Base-by-base conservation (phyloP, 306 rosid genomes). In the Rosa rugosa region DNA sequence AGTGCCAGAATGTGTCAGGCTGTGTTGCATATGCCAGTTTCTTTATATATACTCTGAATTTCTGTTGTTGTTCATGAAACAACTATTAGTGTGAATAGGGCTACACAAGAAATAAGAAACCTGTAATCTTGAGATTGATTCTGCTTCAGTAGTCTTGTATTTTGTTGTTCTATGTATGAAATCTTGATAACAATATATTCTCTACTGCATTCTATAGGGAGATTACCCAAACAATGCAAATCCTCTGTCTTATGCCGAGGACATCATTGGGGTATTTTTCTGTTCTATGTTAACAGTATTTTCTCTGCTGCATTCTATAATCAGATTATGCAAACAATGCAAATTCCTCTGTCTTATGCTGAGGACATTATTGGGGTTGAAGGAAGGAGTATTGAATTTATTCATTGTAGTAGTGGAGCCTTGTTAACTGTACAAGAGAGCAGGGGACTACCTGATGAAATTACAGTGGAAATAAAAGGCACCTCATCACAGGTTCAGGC, bases 281-380 rank as follows among this genome's bases (percentile, higher is more conserved):
- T n/a, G n/a, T n/a, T n/a, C n/a, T n/a, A n/a, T n/a, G n/a, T n/a
- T n/a, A n/a, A n/a, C n/a, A n/a, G 27, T 62, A 12, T 25, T 56
- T 14, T 25, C 18, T 71, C 36, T 10, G 23, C 79, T 67, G 63
- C 75, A 75, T 79, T 75, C 56, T 56, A 41, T 72, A 56, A 77
- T 80, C 89, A 95, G 99, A 87, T 95, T 63, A 82, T 92, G 27
- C 99, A 95, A 87, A 95, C 99, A 59, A 91, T 95, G 98, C 98
- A 93, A 90, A 88, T 95, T 81, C 99, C 99, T 65, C 82, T 95
- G 22, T 91, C 99, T 72, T 95, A 91, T 73, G 99, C 98, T 0
- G 99, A 95, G 87, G 97, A 91, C 82, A 95, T 95, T 66, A 93
- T 95, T 78, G 99, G 99, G 69, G 79, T 91, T 81, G 97, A 92